Evolutionary conservation across 768 basidiomycete genomes (phyloP), one percentile per base, ranked within the genome.

Genomic region (Tylopilus subfusipes): DNA sequence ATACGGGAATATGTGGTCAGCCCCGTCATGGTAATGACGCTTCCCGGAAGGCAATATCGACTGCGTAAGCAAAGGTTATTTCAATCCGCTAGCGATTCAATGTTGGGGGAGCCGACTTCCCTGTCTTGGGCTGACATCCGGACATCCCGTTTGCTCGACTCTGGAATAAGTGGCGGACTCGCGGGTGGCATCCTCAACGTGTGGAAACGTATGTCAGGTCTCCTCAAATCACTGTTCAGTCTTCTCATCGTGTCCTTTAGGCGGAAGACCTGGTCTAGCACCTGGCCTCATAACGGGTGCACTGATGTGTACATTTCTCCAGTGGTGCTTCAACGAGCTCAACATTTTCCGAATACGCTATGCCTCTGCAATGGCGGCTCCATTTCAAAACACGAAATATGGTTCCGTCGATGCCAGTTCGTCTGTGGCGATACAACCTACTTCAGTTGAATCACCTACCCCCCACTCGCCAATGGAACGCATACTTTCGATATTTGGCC

Each of bases 1-100:
- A 67, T 88, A 49, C 82, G 90, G 55, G 93, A 93, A 76, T 90
- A 84, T 64, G 63, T 81, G n/a, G 72, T 92, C 47, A 81, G 81
- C 42, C 93, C 93, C 1, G 53, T 80, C 2, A 70, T 92, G 40
- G 72, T 78, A 10, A 70, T 71, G 22, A 68, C 69, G 1, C 64
- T 78, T n/a, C 70, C 78, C 2, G 77, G 74, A 62, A 69, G 72
- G 39, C 79, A 82, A 56, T 83, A 82, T 62, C 72, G 65, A 49
- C 54, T 71, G 50, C 72, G 76, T 50, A 75, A 75, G 65, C 71
- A 72, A 30, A 58, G 24, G 55, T 63, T 63, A 18, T 45, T 63
- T 51, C 67, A 72, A 21, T 55, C 69, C 6, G 38, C 19, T n/a
- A 55, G 54, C 10, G 34, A 67, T 55, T 38, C 59, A 68, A 18